Base-by-base conservation (phyloP, 305 asterid genomes). In the Solanum chacoense region DNA sequence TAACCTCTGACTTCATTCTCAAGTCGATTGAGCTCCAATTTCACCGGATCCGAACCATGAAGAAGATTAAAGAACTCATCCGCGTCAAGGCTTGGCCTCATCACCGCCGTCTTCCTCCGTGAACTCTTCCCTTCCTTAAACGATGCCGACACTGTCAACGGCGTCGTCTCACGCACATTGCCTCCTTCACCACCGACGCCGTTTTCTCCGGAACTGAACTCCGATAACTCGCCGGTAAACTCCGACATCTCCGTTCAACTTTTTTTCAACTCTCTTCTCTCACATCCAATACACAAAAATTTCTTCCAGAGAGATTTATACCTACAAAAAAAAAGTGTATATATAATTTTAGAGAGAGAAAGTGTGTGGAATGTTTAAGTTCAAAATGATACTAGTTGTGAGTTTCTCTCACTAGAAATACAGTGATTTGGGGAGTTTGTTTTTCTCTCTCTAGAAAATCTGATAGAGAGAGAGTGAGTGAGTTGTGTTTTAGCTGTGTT, bases 21-120 rank as follows among this genome's bases (percentile, higher is more conserved):
- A 65, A 95, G 96, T 77, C 98, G 96, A 92, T 93, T 95, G 87
- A 95, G 98, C 93, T 95, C 98, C 89, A 95, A 13, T 94, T 91
- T 94, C 91, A 95, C 97, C 93, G 98, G 98, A 95, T 95, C 98
- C 94, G 98, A 95, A 35, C 98, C 98, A 84, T 95, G 98, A 83
- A 95, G 94, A 89, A 94, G 87, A 86, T 93, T 94, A 24, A 95
- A 86, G 81, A 95, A 92, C 89, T 95, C 98, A 78, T 95, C 98
- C 16, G 97, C 94, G 88, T 95, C 98, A 32, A 94, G 87, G 85
- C 97, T 93, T 3, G 96, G 97, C 89, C 94, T 90, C 87, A 65
- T 86, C 65, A 92, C 91, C 90, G 96, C 88, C 90, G 93, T 88
- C 92, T 94, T 92, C 89, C 96, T 90, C 93, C 98, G 90, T 88